A percentile compares a stretch with the other conserved stretches of the same genome.
These are phyloP conservation scores for Tephrocybe sp. DNA, from an alignment of 768 basidiomycete genomes.

Conservation along the genomic window DNA sequence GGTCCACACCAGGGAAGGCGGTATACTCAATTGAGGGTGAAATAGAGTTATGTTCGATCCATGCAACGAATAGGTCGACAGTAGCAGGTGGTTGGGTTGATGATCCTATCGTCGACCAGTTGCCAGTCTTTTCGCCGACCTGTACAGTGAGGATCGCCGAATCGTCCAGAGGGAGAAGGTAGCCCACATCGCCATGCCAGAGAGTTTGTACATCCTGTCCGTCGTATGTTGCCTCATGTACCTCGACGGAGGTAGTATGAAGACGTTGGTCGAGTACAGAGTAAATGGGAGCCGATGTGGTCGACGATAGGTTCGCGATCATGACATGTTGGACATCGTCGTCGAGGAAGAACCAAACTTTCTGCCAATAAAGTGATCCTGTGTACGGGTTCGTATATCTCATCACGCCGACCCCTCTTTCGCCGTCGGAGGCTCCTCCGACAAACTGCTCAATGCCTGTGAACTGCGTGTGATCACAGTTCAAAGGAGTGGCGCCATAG, in stretches of 20 bases:
- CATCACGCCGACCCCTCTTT: constrained; percentile 60
- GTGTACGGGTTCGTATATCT: constrained; percentile 67
- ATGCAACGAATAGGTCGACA: constrained; percentile 66
- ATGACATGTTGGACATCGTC: constrained; percentile 65
- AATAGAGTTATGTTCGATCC: constrained; percentile 44
- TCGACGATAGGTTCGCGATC: constrained; percentile 50
- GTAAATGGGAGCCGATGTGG: constrained; percentile 46
- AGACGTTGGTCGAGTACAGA: constrained; percentile 70
- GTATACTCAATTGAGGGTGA: constrained; percentile 49
- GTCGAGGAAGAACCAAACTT: constrained; percentile 73
- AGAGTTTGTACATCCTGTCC: constrained; percentile 35
- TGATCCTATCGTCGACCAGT: constrained; percentile 64
- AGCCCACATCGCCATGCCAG: constrained; percentile 72
- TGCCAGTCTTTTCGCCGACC: constrained; percentile 50
- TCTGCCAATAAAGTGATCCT: constrained; percentile 56
- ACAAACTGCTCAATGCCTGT: constrained; percentile 58
- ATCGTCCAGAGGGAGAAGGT: constrained; percentile 41
- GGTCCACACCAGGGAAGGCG: constrained; percentile 51
- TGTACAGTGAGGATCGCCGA: constrained; percentile 35
- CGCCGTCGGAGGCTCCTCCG: constrained; percentile 63
- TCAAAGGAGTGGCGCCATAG: constrained; percentile 54
- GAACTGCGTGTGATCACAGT: constrained; percentile 41
- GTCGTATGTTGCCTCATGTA: constrained; percentile 32
- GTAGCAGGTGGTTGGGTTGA: constrained; percentile 58
- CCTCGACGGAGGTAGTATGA: constrained; percentile 39